These are phyloP conservation scores for Sclerotinia minor DNA, from an alignment of 2,329 filamentous ascomycete genomes.

Conservation along the genomic window DNA sequence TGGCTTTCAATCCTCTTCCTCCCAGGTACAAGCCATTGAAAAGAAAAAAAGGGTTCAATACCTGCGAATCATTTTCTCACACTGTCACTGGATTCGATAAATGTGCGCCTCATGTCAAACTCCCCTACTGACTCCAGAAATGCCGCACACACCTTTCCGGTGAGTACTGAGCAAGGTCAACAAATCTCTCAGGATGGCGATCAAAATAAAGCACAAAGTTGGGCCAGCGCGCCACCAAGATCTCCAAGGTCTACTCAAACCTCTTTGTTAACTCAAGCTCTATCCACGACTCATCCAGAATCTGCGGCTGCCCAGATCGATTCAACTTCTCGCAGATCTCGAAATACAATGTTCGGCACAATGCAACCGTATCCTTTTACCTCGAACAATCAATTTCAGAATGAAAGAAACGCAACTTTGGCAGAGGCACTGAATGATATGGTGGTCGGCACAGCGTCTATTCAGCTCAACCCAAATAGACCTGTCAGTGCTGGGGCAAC, in stretches of 20 bases:
- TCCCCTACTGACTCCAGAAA: slow-evolving; percentile 41
- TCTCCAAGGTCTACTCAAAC: slow-evolving; percentile 30
- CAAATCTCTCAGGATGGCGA: slow-evolving; percentile 33
- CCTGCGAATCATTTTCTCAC: slow-evolving; percentile 40
- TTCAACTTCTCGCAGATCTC: background rate
- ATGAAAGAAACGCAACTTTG: slow-evolving; percentile 27
- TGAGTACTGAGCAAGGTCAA: slow-evolving; percentile 37
- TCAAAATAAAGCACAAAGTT: slow-evolving; percentile 31
- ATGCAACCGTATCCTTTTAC: slow-evolving; percentile 13
- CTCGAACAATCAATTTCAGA: slow-evolving; percentile 25
- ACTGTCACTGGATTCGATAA: slow-evolving; percentile 40
- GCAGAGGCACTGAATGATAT: slow-evolving; percentile 25
- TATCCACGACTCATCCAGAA: slow-evolving; percentile 30
- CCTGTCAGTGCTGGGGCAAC: slow-evolving; percentile 29
- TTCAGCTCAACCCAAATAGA: slow-evolving; percentile 24
- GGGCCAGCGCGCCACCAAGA: slow-evolving; percentile 28
- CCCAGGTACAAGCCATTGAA: slow-evolving; percentile 27
- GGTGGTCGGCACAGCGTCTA: slow-evolving; percentile 28
- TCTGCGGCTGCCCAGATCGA: slow-evolving; percentile 8
- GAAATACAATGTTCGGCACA: slow-evolving; percentile 16
- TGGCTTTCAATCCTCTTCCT: slow-evolving; percentile 19
- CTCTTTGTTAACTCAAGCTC: slow-evolving; percentile 39
- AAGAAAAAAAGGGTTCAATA: slow-evolving; percentile 30
- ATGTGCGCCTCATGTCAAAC: slow-evolving; percentile 43
- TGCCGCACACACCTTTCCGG: slow-evolving; percentile 40